Evolutionary conservation across 2,329 filamentous ascomycete species (phyloP).

Genomic region (Colletotrichum cuscutae): DNA sequence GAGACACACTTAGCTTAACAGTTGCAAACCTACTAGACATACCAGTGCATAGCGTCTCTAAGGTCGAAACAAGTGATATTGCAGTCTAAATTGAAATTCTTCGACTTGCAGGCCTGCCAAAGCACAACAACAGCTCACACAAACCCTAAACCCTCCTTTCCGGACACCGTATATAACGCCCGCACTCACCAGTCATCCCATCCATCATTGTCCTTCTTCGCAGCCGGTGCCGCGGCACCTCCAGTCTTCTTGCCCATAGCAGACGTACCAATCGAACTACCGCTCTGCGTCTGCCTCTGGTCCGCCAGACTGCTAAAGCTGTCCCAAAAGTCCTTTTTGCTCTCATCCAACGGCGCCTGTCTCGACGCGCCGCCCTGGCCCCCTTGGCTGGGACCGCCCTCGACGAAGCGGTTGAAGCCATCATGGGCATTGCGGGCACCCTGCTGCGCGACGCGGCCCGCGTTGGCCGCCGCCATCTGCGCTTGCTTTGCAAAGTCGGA

Average conservation of each 20-base stretch:
- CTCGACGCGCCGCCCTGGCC: conserved; percentile 41
- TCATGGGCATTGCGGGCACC: conserved; percentile 82
- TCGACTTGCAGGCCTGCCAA: conserved; percentile 28
- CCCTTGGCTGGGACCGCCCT: conserved; percentile 66
- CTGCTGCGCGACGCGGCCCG: conserved; percentile 72
- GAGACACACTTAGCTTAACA: not conserved
- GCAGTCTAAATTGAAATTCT: conserved; percentile 24
- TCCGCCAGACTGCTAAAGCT: conserved; percentile 80
- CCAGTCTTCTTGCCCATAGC: conserved; percentile 64
- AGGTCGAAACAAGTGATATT: conserved; percentile 16
- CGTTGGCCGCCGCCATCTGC: conserved; percentile 71
- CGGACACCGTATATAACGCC: not conserved
- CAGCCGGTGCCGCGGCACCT: conserved; percentile 43
- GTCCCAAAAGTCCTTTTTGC: conserved; percentile 91
- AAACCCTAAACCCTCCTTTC: conserved; percentile 10
- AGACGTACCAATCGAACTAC: conserved; percentile 66
- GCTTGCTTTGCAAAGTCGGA: conserved; percentile 79
- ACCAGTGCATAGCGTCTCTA: not conserved
- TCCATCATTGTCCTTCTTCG: conserved; percentile 64
- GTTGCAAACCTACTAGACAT: not conserved
- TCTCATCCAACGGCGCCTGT: conserved; percentile 63
- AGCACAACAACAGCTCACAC: conserved; percentile 30
- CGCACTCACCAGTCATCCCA: conserved; percentile 72
- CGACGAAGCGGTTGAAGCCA: conserved; percentile 87
- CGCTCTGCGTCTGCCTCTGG: conserved; percentile 54